Base-by-base conservation (phyloP, 345 rosid genomes). In the Cardamine chenopodiifolia region DNA sequence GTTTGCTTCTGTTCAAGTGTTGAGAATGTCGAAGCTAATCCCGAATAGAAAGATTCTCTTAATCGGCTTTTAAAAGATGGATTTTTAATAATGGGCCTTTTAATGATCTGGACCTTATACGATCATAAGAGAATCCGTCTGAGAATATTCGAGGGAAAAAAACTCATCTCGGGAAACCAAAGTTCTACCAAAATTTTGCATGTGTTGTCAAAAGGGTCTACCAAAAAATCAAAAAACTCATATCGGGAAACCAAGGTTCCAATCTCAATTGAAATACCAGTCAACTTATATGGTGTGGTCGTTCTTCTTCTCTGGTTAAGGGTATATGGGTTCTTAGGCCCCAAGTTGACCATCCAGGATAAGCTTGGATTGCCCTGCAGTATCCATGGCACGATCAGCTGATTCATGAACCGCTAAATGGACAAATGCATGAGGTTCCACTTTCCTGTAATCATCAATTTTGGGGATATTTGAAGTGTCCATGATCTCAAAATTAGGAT, bases 391-490 rank as follows among this genome's bases (percentile, higher is more conserved):
- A 56, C 32, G 70, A 57, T 40, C 52, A 57, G 81, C 82, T 25
- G 92, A 79, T 12, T 73, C 75, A 44, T 93, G 71, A 8, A 19
- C 23, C 18, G 91, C 86, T 77, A 94, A 94, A 85, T 94, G 98
- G 39, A 91, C 92, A 78, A 89, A 94, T 1, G 97, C 97, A 72
- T 88, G 96, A 8, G 95, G 97, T 77, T 74, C 90, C 60, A 94
- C 93, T 79, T 77, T 84, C 76, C 66, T 78, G 75, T 85, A 88
- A 9, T 59, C 78, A 60, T 83, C 84, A 32, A 77, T 71, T 14
- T 18, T 66, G 37, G 80, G 60, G 54, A 83, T 79, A 34, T 19
- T 45, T 28, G 81, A 56, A 23, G 77, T 67, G 68, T 82, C 68
- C 0, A 40, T 14, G 66, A 85, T 78, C 62, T 75, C 81, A 62